phyloP scores from a whole-genome alignment of 1,139 yeast species.

The Hyphopichia wangnamkhiaoensis region DNA sequence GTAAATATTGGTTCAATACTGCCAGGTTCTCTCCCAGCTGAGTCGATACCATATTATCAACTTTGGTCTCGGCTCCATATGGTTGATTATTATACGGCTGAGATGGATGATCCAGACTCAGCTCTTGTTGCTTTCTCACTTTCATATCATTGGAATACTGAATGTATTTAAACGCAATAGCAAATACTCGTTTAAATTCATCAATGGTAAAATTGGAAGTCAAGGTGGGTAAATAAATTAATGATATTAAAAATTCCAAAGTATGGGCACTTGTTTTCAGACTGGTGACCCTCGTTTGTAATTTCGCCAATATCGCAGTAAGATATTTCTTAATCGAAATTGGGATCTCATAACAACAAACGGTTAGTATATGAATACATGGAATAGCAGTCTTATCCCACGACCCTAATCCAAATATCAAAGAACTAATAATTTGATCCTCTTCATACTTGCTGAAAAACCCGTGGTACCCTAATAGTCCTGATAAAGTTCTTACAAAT shows the following conservation, averaged over 20 bases:
- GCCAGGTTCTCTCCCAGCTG: slow-evolving; percentile 40
- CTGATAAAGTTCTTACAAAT: slow-evolving; percentile 62
- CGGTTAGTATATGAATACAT: slow-evolving; percentile 70
- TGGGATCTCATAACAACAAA: slow-evolving; percentile 83
- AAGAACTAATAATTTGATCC: slow-evolving; percentile 66
- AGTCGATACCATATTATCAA: slow-evolving; percentile 52
- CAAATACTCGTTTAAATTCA: slow-evolving; percentile 79
- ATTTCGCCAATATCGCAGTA: slow-evolving; percentile 61
- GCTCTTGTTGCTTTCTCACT: slow-evolving; percentile 16
- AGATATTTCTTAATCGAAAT: slow-evolving; percentile 68
- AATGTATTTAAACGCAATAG: slow-evolving; percentile 77
- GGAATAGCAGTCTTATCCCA: slow-evolving; percentile 83
- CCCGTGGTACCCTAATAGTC: slow-evolving; percentile 67
- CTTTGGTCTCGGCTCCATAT: slow-evolving; percentile 46
- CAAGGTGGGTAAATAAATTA: slow-evolving; percentile 66
- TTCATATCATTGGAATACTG: slow-evolving; percentile 64
- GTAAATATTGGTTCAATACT: slow-evolving; percentile 58
- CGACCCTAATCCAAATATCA: slow-evolving; percentile 65
- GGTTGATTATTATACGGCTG: too few relatives aligned
- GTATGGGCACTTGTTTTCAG: slow-evolving; percentile 72
- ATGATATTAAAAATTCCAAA: slow-evolving; percentile 68
- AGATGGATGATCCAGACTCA: slow-evolving; percentile 8
- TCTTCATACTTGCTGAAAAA: slow-evolving; percentile 62
- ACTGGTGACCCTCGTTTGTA: slow-evolving; percentile 75
- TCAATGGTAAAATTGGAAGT: slow-evolving; percentile 74